phyloP scores from a whole-genome alignment of 2,329 filamentous ascomycete species.

The Furcasterigmium sp. region DNA sequence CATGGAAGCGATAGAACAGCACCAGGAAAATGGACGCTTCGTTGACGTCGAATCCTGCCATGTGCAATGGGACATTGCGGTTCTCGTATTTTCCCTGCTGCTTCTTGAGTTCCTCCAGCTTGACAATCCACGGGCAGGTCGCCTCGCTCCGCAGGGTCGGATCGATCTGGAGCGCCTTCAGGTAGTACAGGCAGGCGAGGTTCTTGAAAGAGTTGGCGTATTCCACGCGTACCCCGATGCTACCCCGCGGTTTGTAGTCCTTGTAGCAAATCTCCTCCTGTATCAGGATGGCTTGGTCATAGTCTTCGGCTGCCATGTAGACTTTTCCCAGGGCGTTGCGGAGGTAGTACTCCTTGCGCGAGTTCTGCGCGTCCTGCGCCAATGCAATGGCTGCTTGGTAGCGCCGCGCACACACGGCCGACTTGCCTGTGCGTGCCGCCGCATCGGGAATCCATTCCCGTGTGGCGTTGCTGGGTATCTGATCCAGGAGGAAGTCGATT shows the following conservation, averaged over 20 bases:
- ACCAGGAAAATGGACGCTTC: slow-evolving; percentile 33
- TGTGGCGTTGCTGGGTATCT: slow-evolving; percentile 23
- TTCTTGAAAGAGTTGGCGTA: slow-evolving; percentile 34
- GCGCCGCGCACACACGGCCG: slow-evolving; percentile 21
- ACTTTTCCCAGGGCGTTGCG: slow-evolving; percentile 29
- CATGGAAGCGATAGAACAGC: slow-evolving; percentile 27
- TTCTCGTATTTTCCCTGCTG: slow-evolving; percentile 32
- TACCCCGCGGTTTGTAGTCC: slow-evolving; percentile 32
- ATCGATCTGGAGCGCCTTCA: slow-evolving; percentile 10
- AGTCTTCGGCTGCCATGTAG: slow-evolving; percentile 26
- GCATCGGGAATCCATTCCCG: slow-evolving; percentile 35
- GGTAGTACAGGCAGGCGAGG: slow-evolving; percentile 27
- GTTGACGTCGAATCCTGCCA: slow-evolving; percentile 36
- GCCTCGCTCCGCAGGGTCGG: slow-evolving; percentile 13
- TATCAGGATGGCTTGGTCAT: slow-evolving; percentile 25
- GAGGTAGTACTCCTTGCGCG: slow-evolving; percentile 29
- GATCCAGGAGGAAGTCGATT: slow-evolving; percentile 27
- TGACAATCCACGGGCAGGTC: slow-evolving; percentile 24
- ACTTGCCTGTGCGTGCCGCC: slow-evolving; percentile 25
- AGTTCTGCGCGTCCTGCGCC: slow-evolving; percentile 26
- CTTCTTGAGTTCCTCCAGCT: slow-evolving; percentile 27
- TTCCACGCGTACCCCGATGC: slow-evolving; percentile 29
- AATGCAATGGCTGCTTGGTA: slow-evolving; percentile 24
- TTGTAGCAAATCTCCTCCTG: slow-evolving; percentile 29
- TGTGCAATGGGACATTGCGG: slow-evolving; percentile 30